A percentile compares a stretch with the other conserved stretches of the same genome.
These are phyloP conservation scores for Elsinoe batatas DNA, from an alignment of 2,329 filamentous ascomycete species.

Conservation along the genomic window DNA sequence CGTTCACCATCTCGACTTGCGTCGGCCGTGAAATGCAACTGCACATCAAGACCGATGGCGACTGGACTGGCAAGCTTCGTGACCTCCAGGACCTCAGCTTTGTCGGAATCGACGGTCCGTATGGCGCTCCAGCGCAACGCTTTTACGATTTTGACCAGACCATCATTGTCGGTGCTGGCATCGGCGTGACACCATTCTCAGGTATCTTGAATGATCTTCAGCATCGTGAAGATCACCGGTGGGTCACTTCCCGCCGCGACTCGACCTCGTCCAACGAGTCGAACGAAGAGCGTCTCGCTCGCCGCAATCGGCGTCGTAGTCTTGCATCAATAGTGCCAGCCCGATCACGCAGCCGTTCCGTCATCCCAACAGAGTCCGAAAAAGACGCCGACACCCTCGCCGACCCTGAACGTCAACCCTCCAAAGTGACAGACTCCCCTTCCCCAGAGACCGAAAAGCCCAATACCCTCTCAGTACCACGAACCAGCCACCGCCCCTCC, in stretches of 20 bases:
- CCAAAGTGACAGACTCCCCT: neutral
- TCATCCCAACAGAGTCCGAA: neutral
- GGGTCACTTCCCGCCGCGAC: neutral
- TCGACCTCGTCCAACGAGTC: neutral
- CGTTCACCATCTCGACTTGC: conserved; percentile 49
- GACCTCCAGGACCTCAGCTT: conserved; percentile 27
- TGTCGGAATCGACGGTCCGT: conserved; percentile 48
- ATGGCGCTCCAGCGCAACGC: conserved; percentile 48
- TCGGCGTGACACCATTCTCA: conserved; percentile 50
- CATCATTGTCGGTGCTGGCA: conserved; percentile 48
- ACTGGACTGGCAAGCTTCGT: conserved; percentile 44
- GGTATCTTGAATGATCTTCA: conserved; percentile 48
- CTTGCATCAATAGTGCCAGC: neutral
- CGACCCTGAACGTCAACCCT: neutral
- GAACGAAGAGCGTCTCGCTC: neutral
- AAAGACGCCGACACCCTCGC: neutral
- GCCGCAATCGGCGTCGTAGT: neutral
- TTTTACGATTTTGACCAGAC: conserved; percentile 50
- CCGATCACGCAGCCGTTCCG: neutral
- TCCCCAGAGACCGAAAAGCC: neutral
- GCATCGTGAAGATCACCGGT: conserved; percentile 19
- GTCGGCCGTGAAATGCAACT: conserved; percentile 43
- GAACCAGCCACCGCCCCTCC: neutral
- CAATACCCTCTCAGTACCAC: neutral
- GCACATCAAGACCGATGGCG: conserved; percentile 50